These are phyloP conservation scores for Macrotyloma uniflorum DNA, from an alignment of 306 rosid genomes.

Conservation along the genomic window DNA sequence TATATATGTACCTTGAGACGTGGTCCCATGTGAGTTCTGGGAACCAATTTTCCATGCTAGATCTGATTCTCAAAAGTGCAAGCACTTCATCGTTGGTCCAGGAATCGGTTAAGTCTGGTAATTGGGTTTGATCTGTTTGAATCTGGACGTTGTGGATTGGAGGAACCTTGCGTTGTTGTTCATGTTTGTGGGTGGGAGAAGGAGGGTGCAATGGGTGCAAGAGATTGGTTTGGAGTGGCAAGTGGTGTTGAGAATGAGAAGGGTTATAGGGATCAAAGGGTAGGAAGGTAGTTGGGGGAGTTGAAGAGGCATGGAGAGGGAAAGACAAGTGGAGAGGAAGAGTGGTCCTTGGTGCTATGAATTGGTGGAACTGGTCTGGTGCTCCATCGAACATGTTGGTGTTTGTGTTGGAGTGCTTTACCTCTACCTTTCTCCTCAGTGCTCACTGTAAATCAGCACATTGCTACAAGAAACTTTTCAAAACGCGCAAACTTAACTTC, in stretches of 20 bases:
- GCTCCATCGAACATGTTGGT: constrained; percentile 72
- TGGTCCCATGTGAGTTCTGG: constrained; percentile 87
- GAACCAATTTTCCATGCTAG: constrained; percentile 72
- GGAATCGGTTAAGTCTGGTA: constrained; percentile 35
- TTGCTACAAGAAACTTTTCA: constrained; percentile 48
- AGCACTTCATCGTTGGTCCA: constrained; percentile 78
- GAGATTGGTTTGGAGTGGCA: constrained; percentile 41
- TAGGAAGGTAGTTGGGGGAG: constrained; percentile 18
- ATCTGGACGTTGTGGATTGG: constrained; percentile 33
- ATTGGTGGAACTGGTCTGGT: constrained; percentile 74
- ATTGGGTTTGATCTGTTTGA: constrained; percentile 26
- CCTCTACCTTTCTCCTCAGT: not conserved
- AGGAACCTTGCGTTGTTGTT: constrained; percentile 15
- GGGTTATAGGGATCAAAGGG: constrained; percentile 41
- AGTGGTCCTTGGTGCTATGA: constrained; percentile 62
- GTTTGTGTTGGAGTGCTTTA: not conserved
- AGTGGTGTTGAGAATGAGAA: constrained; percentile 16
- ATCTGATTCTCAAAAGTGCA: constrained; percentile 83
- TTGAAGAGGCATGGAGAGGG: constrained; percentile 48
- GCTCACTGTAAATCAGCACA: constrained; percentile 50
- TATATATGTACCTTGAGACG: constrained; percentile 70
- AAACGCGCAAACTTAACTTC: constrained; percentile 29
- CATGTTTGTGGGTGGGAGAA: constrained; percentile 28
- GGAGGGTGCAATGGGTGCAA: constrained; percentile 49
- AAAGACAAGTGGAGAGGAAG: constrained; percentile 53